Conservation (phyloP, 1,284 basidiomycete species). For the Cryptococcus floricola region DNA sequence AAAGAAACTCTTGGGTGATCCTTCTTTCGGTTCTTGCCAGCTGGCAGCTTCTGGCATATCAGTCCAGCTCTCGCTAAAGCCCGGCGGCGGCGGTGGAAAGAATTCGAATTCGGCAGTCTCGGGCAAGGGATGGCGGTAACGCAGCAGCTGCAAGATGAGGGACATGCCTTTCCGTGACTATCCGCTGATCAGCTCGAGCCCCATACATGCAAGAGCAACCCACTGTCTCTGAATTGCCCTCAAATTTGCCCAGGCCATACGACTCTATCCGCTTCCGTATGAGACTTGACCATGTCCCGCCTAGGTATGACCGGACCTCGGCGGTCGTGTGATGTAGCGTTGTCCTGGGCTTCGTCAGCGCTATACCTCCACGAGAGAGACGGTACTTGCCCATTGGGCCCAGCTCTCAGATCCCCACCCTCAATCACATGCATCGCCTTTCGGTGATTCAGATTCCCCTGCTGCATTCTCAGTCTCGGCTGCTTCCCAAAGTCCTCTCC, state of each 20-base stretch:
- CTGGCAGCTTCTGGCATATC: conserved; percentile 13
- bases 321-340: conserved; percentile 47
- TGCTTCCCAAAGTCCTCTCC: conserved; percentile 19
- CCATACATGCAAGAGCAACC: conserved; percentile 9
- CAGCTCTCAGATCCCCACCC: conserved; percentile 40
- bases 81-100: conserved; percentile 32
- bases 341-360: conserved; percentile 8
- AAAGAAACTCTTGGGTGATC: conserved; percentile 13
- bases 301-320: conserved; percentile 45
- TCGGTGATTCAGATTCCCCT: conserved; percentile 47
- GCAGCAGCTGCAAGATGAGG: conserved; percentile 39
- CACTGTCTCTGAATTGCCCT: conserved; percentile 44
- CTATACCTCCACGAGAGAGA: not conserved
- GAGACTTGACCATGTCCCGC: conserved; percentile 41
- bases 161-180: conserved; percentile 49
- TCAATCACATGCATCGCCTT: conserved; percentile 50
- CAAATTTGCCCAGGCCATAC: conserved; percentile 46
- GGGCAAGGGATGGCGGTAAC: conserved; percentile 30
- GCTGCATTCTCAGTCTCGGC: conserved; percentile 35
- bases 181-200: not conserved
- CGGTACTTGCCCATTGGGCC: conserved; percentile 34
- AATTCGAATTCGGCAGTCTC: conserved; percentile 36
- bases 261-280: conserved; percentile 45
- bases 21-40: conserved; percentile 5
- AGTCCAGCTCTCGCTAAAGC: conserved; percentile 25